Base-by-base conservation (phyloP, 257 asterid species). In the Salvia splendens region DNA sequence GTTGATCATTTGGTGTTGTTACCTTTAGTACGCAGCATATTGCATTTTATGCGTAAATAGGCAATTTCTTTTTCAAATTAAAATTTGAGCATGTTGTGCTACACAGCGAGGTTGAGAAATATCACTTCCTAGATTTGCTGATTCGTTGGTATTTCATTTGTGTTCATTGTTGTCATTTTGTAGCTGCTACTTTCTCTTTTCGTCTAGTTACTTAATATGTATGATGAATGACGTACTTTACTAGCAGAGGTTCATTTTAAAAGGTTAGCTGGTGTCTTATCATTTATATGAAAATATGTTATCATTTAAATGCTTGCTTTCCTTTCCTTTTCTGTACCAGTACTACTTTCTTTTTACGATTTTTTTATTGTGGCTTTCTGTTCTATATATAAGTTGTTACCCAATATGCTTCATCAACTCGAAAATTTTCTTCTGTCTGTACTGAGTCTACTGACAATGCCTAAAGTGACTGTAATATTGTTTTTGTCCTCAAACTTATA, bases 401-500 rank as follows among this genome's bases (percentile, higher is more conserved):
- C 35, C 30, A 20, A 35, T 12, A 8, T 65, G 73, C 41, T 42
- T 60, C 14, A 6, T 62, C 77, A 65, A 45, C 57, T 52, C 12
- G 7, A 50, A 2, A 24, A 38, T 35, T 28, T 4, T 5, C 17
- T 64, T 56, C 8, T 43, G 30, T n/a, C 30, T 24, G 30, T 24
- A 15, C 11, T 33, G 58, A 69, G 30, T 24, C 30, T 24, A 42
- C 58, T 64, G n/a, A 11, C 42, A 64, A 41, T 40, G 68, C 40
- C 12, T 8, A 45, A 64, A 28, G 48, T 28, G 46, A n/a, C 15
- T 15, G 46, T 36, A 36, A 40, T 7, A 9, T 40, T 40, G 45
- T 40, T 40, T 24, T 40, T 2, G 30, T 40, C 45, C 3, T 8
- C 8, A 40, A 40, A 40, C 11, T 40, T 8, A 40, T 40, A 24